Percentiles rank a stretch among this genome's conserved stretches.
These are phyloP conservation scores for Saposhnikovia divaricata DNA, from an alignment of 129 eudicot genomes.

Conservation along the genomic window DNA sequence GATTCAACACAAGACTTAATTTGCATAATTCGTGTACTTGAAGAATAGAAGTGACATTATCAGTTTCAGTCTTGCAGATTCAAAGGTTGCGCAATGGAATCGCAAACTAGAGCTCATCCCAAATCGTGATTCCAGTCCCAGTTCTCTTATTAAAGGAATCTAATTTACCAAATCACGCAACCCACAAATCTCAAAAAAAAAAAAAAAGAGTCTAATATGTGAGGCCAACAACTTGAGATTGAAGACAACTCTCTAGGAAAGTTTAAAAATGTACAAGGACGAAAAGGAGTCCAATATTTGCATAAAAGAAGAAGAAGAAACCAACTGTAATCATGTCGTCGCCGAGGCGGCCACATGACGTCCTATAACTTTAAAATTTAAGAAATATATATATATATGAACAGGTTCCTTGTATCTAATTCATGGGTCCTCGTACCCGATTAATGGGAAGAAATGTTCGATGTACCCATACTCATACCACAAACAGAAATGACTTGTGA, in stretches of 20 bases:
- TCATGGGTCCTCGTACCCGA: neutral
- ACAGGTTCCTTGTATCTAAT: neutral
- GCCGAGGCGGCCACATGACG: neutral
- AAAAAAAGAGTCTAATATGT: no score
- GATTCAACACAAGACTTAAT: neutral
- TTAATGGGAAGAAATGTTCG: neutral
- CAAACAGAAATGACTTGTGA: neutral
- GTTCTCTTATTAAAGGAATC: neutral
- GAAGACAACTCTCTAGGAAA: neutral
- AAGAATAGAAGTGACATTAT: neutral
- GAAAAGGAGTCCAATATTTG: neutral
- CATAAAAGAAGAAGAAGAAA: neutral
- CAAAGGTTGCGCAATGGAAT: neutral
- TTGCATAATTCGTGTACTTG: neutral
- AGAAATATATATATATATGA: no score
- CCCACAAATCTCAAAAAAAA: neutral
- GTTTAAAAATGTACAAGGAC: neutral
- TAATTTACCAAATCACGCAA: neutral
- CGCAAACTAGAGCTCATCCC: neutral
- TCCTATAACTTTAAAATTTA: neutral
- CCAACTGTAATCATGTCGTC: neutral
- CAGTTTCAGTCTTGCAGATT: neutral
- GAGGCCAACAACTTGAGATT: neutral
- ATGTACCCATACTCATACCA: neutral
- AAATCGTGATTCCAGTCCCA: neutral